Evolutionary conservation across 2,329 filamentous ascomycete species (phyloP), one percentile per base, ranked within the genome.

Genomic region (Exophiala lecanii-corni): DNA sequence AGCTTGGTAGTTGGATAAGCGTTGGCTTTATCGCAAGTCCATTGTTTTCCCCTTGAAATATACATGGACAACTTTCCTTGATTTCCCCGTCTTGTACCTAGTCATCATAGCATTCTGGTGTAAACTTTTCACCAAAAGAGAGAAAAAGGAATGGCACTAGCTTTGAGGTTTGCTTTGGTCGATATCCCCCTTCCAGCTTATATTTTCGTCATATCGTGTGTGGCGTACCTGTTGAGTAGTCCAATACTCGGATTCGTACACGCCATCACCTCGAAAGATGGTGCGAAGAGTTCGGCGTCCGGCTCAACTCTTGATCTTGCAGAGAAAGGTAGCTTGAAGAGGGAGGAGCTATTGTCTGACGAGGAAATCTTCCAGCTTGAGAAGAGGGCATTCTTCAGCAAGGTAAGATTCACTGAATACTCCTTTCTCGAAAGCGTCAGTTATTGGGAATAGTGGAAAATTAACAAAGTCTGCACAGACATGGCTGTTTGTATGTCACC

Each of bases 341-440:
- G 36, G 26, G 36, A 40, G 9, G 43, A 45, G 17, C 34, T 23
- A 3, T 36, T 47, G 43, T 38, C 43, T 9, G 39, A 65, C 20
- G 61, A 60, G 9, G 63, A 67, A 18, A 60, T 69, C 32, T 75
- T 70, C 43, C 61, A 68, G 23, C 60, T 75, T 3, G 72, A 76
- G 54, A 62, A 64, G 39, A 66, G 73, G 21, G 69, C 70, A 1
- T 65, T 76, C 19, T 73, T 75, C 55, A 69, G 66, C 51, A 71
- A 71, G 56, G 69, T 67, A 61, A 12, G 34, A 34, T n/a, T 18
- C 15, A 17, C 7, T 26, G 23, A 26, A 12, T 6, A n/a, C n/a
- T n/a, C n/a, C n/a, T n/a, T n/a, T n/a, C n/a, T n/a, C n/a, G n/a
- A n/a, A n/a, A n/a, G n/a, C n/a, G n/a, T n/a, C n/a, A n/a, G n/a